Evolutionary conservation across 2,329 filamentous ascomycete species (phyloP), one percentile per base, ranked within the genome.

Genomic region (Claviceps lovelessii): DNA sequence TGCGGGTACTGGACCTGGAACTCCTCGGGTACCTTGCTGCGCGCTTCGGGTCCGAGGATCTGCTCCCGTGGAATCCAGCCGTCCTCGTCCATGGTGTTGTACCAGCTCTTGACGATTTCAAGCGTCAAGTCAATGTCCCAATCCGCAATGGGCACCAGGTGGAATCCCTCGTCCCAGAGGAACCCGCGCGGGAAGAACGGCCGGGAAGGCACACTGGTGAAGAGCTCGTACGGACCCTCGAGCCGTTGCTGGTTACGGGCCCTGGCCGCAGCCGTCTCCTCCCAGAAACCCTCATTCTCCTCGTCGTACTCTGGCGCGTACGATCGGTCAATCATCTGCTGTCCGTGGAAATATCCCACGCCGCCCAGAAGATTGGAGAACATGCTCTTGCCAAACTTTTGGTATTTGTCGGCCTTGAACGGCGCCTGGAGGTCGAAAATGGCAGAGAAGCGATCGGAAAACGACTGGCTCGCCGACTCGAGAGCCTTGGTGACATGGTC

Each of bases 51-150:
- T 1, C 93, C 93, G 2, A 98, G 79, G 57, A 98, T 97, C 71
- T 96, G 90, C 73, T 98, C 93, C 52, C 93, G 85, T 3, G 85
- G 88, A 65, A 98, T 97, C 93, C 93, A 98, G 54, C 93, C 93
- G 67, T 97, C 90, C 17, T 93, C 86, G 61, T 98, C 93, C 80
- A 97, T 95, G 19, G 95, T 80, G 59, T 85, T 89, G 73, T 94
- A 94, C 93, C 93, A 98, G 70, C 88, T 95, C 72, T 86, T 88
- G 58, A 97, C 80, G 60, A 98, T 89, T 59, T 96, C 89, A 35
- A 86, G 73, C 3, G 88, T 84, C 52, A 97, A 77, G 64, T 96
- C 90, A 53, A 90, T 81, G 66, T 98, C 93, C 87, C 90, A 98
- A 60, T 98, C 91, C 23, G 89, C 79, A 54, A 98, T 84, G 1